Percentiles rank a stretch among this genome's conserved stretches.
phyloP scores from a whole-genome alignment of 2,329 filamentous ascomycete genomes.

The Penicillium sp. region DNA sequence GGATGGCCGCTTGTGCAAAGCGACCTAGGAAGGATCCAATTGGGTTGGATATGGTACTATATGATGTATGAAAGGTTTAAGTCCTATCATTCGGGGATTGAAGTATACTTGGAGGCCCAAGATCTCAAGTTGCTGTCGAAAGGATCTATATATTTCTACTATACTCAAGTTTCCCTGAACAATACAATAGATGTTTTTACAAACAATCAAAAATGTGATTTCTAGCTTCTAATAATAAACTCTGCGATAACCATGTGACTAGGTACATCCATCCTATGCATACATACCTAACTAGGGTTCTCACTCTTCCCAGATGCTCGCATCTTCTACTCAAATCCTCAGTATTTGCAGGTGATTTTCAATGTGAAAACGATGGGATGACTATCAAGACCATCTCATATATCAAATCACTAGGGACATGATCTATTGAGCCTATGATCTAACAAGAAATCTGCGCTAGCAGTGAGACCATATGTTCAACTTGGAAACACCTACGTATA shows the following conservation, averaged over 20 bases:
- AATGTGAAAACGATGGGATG: background rate
- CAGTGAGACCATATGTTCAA: background rate
- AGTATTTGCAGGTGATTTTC: background rate
- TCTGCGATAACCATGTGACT: background rate
- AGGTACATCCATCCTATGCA: background rate
- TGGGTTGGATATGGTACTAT: background rate
- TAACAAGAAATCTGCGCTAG: background rate
- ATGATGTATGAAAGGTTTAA: background rate
- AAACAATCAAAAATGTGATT: background rate
- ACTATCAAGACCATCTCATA: background rate
- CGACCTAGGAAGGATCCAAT: background rate
- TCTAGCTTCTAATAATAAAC: background rate
- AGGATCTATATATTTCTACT: background rate
- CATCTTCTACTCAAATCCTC: background rate
- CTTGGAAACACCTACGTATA: background rate
- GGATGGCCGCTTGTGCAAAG: constrained; percentile 3
- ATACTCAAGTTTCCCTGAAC: background rate
- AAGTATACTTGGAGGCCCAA: background rate
- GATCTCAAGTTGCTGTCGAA: background rate
- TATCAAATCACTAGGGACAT: background rate
- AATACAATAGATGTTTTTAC: background rate
- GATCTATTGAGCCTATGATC: background rate
- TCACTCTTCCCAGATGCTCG: background rate
- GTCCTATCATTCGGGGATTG: too few relatives aligned
- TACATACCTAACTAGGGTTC: background rate